A percentile compares a stretch with the other conserved stretches of the same genome.
These are phyloP conservation scores for Russula vinacea DNA, from an alignment of 768 basidiomycete species.

Conservation along the genomic window DNA sequence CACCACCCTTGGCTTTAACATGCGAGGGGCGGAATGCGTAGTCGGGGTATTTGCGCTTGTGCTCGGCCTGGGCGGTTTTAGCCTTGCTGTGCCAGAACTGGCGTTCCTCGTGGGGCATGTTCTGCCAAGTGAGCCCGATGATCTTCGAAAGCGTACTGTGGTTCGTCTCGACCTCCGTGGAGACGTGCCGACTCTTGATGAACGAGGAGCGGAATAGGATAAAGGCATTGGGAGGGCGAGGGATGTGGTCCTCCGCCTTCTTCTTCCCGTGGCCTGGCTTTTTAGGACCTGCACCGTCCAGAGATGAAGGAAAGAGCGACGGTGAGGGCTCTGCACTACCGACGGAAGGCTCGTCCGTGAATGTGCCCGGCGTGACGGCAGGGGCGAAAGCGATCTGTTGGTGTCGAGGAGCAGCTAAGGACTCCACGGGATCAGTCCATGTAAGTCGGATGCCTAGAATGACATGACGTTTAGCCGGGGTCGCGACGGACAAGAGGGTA, in stretches of 20 bases:
- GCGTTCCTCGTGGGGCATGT: slow-evolving; percentile 68
- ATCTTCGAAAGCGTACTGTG: slow-evolving; percentile 83
- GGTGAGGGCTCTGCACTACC: slow-evolving; percentile 42
- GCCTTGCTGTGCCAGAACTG: slow-evolving; percentile 77
- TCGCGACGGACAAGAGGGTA: not conserved
- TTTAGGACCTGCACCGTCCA: slow-evolving; percentile 39
- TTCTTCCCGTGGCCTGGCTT: slow-evolving; percentile 61
- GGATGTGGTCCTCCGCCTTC: slow-evolving; percentile 72
- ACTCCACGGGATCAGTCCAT: slow-evolving; percentile 47
- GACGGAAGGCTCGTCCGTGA: slow-evolving; percentile 46
- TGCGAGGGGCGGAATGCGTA: slow-evolving; percentile 72
- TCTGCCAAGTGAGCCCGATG: slow-evolving; percentile 80
- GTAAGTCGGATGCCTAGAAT: slow-evolving; percentile 41
- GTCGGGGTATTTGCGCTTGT: slow-evolving; percentile 70
- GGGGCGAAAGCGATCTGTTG: slow-evolving; percentile 55
- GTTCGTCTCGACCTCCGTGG: slow-evolving; percentile 74
- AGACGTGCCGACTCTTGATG: slow-evolving; percentile 75
- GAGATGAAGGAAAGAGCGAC: slow-evolving; percentile 56
- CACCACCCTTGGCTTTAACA: slow-evolving; percentile 39
- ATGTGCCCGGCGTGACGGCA: slow-evolving; percentile 56
- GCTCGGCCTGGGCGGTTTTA: slow-evolving; percentile 66
- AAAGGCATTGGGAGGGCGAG: slow-evolving; percentile 82
- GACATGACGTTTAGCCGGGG: not conserved
- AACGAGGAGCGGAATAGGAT: slow-evolving; percentile 84
- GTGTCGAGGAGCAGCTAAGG: slow-evolving; percentile 36